Percentiles rank a stretch among this genome's conserved stretches.
Conservation (phyloP, 2,329 filamentous ascomycete species). For the Drechslera avenae region DNA sequence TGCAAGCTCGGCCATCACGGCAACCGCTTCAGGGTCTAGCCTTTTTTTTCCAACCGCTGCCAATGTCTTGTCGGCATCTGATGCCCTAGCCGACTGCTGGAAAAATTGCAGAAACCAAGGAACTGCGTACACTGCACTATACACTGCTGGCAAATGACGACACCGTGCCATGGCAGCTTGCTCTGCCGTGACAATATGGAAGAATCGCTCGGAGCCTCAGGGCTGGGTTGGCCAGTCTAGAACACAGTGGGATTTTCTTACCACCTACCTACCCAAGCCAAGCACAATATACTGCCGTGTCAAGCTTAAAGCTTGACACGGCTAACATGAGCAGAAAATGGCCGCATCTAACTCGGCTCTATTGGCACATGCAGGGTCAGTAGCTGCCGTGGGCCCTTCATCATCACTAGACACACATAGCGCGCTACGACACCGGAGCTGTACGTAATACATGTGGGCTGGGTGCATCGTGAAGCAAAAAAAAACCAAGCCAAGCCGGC, state of each 20-base stretch:
- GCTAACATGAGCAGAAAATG: neutral
- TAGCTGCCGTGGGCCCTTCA: conserved; percentile 23
- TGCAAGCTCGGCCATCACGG: conserved; percentile 15
- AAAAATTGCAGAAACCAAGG: conserved; percentile 15
- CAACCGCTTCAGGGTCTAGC: conserved; percentile 33
- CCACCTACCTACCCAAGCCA: conserved; percentile 19
- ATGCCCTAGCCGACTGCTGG: conserved; percentile 7
- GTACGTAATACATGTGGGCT: conserved; percentile 30
- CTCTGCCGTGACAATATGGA: conserved; percentile 3
- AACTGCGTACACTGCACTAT: conserved; percentile 19
- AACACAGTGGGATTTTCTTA: conserved; percentile 15
- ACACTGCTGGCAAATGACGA: conserved; percentile 2
- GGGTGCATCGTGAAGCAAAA: conserved; percentile 18
- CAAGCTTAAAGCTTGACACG: conserved; percentile 10
- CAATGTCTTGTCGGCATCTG: conserved; percentile 4
- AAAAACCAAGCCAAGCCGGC: conserved; percentile 19
- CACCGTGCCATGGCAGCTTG: neutral
- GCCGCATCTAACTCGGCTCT: conserved; percentile 9
- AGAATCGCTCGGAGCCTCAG: conserved; percentile 12
- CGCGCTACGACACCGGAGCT: conserved; percentile 18
- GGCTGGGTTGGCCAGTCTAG: conserved; percentile 13
- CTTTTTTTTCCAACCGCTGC: neutral
- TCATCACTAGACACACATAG: conserved; percentile 15
- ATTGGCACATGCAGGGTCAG: conserved; percentile 8
- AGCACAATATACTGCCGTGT: conserved; percentile 9